These are phyloP conservation scores for Erucastrum elatum DNA, from an alignment of 345 rosid genomes.

Conservation along the genomic window DNA sequence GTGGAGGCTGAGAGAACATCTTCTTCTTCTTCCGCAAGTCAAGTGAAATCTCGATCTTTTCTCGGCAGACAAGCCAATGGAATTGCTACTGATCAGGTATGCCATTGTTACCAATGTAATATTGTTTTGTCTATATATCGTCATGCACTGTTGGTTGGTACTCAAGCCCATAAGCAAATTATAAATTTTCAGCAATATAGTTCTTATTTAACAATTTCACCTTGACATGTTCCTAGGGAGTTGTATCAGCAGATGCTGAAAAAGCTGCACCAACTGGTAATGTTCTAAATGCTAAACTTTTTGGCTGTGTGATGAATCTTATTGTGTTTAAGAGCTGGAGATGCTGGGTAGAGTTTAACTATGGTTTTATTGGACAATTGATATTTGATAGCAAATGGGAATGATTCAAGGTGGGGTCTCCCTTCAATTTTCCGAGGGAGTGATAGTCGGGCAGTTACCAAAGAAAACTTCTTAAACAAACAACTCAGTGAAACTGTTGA, in stretches of 20 bases:
- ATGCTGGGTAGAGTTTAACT: conserved; percentile 19
- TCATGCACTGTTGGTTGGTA: conserved; percentile 4
- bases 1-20: conserved; percentile 76
- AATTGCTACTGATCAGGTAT: conserved; percentile 80
- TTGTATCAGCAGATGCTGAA: conserved; percentile 61
- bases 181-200: conserved; percentile 5
- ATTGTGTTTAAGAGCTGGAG: conserved; percentile 11
- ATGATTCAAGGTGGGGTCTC: conserved; percentile 84
- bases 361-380: conserved; percentile 21
- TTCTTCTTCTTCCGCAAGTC: conserved; percentile 59
- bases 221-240: conserved; percentile 48
- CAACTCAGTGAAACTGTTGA: conserved; percentile 55
- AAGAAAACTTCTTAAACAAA: conserved; percentile 57
- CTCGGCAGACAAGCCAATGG: conserved; percentile 91
- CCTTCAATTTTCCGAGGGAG: conserved; percentile 84
- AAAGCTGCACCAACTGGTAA: conserved; percentile 73
- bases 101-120: conserved; percentile 27
- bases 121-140: neutral
- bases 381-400: conserved; percentile 45
- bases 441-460: conserved; percentile 59
- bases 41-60: conserved; percentile 66
- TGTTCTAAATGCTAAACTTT: neutral
- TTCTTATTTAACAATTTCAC: conserved; percentile 13
- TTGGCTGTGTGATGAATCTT: conserved; percentile 14
- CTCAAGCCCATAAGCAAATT: conserved; percentile 4